Conservation (phyloP, 257 asterid species). For the Solanum verrucosum region DNA sequence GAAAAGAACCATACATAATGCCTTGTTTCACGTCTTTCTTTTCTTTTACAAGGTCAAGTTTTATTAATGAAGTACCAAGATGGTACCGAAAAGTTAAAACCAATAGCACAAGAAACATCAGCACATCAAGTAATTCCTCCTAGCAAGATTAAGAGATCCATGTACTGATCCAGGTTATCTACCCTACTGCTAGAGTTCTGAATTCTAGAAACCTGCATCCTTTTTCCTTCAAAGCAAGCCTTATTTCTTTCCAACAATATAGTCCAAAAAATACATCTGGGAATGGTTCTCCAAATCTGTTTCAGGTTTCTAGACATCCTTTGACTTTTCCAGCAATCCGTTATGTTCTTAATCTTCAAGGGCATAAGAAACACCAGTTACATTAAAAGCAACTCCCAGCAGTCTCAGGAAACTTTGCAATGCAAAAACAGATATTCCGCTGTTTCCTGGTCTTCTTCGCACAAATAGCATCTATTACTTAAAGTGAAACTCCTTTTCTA, state of each 20-base stretch:
- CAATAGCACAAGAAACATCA: background rate
- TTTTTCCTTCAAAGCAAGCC: background rate
- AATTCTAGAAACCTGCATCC: background rate
- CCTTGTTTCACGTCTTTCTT: background rate
- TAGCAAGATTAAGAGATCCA: background rate
- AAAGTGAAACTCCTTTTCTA: background rate
- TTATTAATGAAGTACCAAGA: background rate
- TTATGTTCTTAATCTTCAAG: background rate
- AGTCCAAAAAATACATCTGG: background rate
- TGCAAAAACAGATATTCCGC: background rate
- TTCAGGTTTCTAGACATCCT: background rate
- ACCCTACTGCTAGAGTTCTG: background rate
- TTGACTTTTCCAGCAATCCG: background rate
- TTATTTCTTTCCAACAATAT: background rate
- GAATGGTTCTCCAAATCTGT: background rate
- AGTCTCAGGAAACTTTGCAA: background rate
- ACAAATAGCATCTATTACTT: background rate
- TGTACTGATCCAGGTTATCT: background rate
- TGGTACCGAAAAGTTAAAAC: background rate
- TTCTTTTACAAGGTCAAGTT: background rate
- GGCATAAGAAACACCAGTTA: background rate
- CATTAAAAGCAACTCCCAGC: background rate
- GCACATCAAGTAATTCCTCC: background rate
- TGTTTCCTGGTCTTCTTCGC: background rate
- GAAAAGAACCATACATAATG: background rate